Evolutionary conservation across 805 yeast genomes (phyloP).

Genomic region (Yamadazyma sp.): DNA sequence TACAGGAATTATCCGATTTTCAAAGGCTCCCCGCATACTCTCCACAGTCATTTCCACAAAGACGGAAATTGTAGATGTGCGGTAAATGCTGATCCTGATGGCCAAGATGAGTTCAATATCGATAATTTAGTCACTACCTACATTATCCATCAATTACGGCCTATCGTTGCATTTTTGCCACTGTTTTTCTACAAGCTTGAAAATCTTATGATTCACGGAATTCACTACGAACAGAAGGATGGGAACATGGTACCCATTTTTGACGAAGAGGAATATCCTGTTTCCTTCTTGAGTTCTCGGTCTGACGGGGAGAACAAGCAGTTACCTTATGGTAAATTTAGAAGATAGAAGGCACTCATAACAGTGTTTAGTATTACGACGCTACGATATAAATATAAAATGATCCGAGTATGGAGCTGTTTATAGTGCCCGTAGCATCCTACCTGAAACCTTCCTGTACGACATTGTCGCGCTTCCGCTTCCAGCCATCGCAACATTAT

Average conservation of each 20-base stretch:
- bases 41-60: conserved; percentile 31
- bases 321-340: conserved; percentile 6
- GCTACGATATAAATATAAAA: no score
- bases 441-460: no score
- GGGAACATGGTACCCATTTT: conserved; percentile 24
- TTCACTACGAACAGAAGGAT: conserved; percentile 24
- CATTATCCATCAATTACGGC: conserved; percentile 34
- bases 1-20: conserved; percentile 31
- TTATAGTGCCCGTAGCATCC: no score
- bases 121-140: conserved; percentile 36
- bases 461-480: conserved; percentile 4
- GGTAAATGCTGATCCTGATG: conserved; percentile 24
- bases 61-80: conserved; percentile 22
- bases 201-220: conserved; percentile 36
- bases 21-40: conserved; percentile 36
- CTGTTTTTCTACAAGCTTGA: conserved; percentile 25
- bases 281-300: conserved; percentile 16
- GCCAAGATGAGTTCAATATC: conserved; percentile 21
- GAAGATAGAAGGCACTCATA: no score
- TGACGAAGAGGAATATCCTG: conserved; percentile 29
- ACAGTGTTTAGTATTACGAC: no score
- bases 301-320: not conserved
- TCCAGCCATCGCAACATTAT: conserved; percentile 5
- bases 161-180: conserved; percentile 27
- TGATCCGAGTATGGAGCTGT: no score